These are phyloP conservation scores for Penicillium sp. DNA, from an alignment of 2,329 filamentous ascomycete species.

Conservation along the genomic window DNA sequence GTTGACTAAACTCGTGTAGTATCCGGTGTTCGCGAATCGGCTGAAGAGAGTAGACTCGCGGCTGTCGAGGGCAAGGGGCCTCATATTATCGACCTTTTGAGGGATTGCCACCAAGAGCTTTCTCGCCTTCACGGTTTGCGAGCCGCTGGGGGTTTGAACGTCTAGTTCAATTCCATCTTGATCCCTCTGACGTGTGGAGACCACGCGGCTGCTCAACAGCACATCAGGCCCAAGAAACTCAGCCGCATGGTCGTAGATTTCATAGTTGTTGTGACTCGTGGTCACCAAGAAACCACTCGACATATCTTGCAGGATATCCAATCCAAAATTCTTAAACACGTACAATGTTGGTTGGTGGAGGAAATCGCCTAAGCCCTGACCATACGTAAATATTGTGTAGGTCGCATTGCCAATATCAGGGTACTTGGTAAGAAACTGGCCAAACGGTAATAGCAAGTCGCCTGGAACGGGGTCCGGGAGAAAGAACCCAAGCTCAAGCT, in stretches of 20 bases:
- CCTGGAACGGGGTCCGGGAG: conserved; percentile 45
- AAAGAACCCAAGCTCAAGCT: conserved; percentile 26
- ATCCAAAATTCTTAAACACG: conserved; percentile 18
- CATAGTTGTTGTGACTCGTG: conserved; percentile 19
- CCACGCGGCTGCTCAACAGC: conserved; percentile 26
- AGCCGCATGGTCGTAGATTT: conserved; percentile 25
- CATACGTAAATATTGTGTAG: conserved; percentile 41
- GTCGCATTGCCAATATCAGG: conserved; percentile 47
- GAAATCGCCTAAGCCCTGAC: conserved; percentile 44
- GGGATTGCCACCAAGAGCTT: conserved; percentile 47
- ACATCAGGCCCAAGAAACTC: conserved; percentile 24
- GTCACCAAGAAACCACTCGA: conserved; percentile 8
- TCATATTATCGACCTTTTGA: conserved; percentile 37
- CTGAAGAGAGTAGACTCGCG: conserved; percentile 39
- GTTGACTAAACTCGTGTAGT: conserved; percentile 41
- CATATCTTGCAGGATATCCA: conserved; percentile 8
- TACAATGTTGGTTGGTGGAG: conserved; percentile 16
- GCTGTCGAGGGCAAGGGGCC: conserved; percentile 36
- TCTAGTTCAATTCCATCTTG: conserved; percentile 24
- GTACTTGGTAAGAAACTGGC: conserved; percentile 48
- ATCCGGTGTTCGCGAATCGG: conserved; percentile 39
- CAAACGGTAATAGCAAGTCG: conserved; percentile 49
- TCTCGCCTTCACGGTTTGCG: conserved; percentile 37
- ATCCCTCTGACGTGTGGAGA: conserved; percentile 17
- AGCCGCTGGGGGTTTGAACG: conserved; percentile 31